A percentile compares a stretch with the other conserved stretches of the same genome.
Conservation (phyloP, 495 filamentous ascomycete genomes). For the Acidomyces sp. region DNA sequence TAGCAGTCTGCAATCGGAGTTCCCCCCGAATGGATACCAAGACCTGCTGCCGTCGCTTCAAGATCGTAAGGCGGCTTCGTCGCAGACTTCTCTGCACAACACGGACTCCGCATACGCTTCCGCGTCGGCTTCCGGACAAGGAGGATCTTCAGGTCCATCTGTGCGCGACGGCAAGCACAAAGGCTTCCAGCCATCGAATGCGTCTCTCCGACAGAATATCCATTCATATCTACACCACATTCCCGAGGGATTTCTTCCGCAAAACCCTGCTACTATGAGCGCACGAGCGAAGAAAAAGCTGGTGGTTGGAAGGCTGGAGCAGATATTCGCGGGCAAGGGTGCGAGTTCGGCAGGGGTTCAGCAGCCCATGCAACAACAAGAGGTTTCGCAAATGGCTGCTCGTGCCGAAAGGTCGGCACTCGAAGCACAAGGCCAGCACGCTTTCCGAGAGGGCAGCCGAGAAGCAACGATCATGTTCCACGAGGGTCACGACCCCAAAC, state of each 20-base stretch:
- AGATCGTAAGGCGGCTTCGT: slow-evolving; percentile 22
- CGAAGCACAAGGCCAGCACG: slow-evolving; percentile 25
- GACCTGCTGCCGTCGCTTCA: slow-evolving; percentile 2
- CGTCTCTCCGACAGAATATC: slow-evolving; percentile 38
- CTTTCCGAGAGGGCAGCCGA: slow-evolving; percentile 31
- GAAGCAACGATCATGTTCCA: slow-evolving; percentile 37
- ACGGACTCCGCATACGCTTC: slow-evolving; percentile 66
- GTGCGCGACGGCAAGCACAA: slow-evolving; percentile 8
- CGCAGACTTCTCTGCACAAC: slow-evolving; percentile 34
- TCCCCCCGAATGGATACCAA: slow-evolving; percentile 12
- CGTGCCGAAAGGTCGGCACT: slow-evolving; percentile 27
- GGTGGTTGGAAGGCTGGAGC: slow-evolving; percentile 57
- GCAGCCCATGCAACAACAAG: slow-evolving; percentile 40
- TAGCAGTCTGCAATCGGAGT: slow-evolving; percentile 31
- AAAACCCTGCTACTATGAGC: slow-evolving; percentile 36
- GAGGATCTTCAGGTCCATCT: slow-evolving; percentile 20
- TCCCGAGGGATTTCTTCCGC: slow-evolving; percentile 43
- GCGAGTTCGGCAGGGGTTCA: slow-evolving; percentile 31
- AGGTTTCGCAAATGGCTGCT: slow-evolving; percentile 43
- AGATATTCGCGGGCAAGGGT: slow-evolving; percentile 62
- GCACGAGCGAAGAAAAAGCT: slow-evolving; percentile 58
- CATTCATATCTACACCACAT: slow-evolving; percentile 49
- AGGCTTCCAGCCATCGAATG: slow-evolving; percentile 4
- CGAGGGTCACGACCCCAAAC: slow-evolving; percentile 18
- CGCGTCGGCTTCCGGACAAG: slow-evolving; percentile 44